Evolutionary conservation across 2,329 filamentous ascomycete genomes (phyloP).

Genomic region (Mycogone perniciosa): DNA sequence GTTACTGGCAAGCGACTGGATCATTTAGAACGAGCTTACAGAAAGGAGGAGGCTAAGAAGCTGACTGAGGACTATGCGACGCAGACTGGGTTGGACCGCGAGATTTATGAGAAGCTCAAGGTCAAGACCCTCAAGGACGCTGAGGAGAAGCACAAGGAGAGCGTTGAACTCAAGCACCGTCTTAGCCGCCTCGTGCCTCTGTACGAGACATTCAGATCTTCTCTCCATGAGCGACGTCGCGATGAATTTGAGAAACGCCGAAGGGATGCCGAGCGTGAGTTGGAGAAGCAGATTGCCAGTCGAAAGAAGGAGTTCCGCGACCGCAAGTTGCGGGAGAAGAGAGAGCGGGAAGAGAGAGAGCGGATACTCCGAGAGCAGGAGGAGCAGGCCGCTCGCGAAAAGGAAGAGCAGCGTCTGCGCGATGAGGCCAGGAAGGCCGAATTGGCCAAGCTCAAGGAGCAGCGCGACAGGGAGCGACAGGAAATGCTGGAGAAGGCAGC

Average conservation of each 20-base stretch:
- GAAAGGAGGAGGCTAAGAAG: slow-evolving; percentile 93
- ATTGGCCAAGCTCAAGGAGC: slow-evolving; percentile 59
- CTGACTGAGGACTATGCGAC: slow-evolving; percentile 75
- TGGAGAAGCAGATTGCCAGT: slow-evolving; percentile 83
- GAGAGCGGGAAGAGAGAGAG: slow-evolving; percentile 79
- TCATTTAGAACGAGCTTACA: slow-evolving; percentile 93
- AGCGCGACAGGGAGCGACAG: slow-evolving; percentile 61
- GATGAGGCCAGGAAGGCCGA: slow-evolving; percentile 75
- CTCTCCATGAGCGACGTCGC: slow-evolving; percentile 78
- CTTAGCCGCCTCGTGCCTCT: slow-evolving; percentile 75
- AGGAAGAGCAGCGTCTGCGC: slow-evolving; percentile 72
- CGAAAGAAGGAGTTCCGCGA: slow-evolving; percentile 87
- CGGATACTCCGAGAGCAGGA: slow-evolving; percentile 73
- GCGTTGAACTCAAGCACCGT: slow-evolving; percentile 88
- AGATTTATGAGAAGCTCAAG: slow-evolving; percentile 74
- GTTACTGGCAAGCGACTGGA: slow-evolving; percentile 94
- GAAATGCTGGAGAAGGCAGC: slow-evolving; percentile 59
- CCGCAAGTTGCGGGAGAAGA: slow-evolving; percentile 72
- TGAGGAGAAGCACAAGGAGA: slow-evolving; percentile 84
- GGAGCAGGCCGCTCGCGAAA: slow-evolving; percentile 73
- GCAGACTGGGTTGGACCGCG: slow-evolving; percentile 72
- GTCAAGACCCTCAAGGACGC: slow-evolving; percentile 71
- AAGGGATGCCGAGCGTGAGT: slow-evolving; percentile 83
- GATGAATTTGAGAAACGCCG: slow-evolving; percentile 95
- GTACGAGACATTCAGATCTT: slow-evolving; percentile 78